These are phyloP conservation scores for Wickerhamiella parazyma DNA, from an alignment of 805 yeast genomes.

Conservation along the genomic window DNA sequence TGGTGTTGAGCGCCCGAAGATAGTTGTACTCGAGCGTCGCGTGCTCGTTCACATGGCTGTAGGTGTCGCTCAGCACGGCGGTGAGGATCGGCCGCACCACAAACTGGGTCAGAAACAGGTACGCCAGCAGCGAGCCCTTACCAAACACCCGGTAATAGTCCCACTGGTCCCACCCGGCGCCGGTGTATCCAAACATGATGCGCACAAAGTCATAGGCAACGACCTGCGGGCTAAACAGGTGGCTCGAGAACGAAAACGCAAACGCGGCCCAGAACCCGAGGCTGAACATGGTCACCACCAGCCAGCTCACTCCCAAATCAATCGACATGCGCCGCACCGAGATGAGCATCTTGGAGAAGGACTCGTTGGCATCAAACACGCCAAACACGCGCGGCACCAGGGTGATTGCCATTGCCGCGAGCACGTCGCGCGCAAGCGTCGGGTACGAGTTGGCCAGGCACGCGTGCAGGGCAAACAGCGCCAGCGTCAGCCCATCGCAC, in stretches of 20 bases:
- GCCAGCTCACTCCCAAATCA: slow-evolving; percentile 37
- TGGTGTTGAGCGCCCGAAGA: slow-evolving; percentile 27
- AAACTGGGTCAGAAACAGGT: slow-evolving; percentile 41
- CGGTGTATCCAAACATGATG: slow-evolving; percentile 44
- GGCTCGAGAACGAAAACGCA: slow-evolving; percentile 36
- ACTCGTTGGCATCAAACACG: slow-evolving; percentile 38
- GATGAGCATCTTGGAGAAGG: slow-evolving; percentile 38
- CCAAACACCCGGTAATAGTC: slow-evolving; percentile 35
- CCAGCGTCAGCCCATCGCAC: slow-evolving; percentile 32
- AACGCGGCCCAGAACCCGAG: slow-evolving; percentile 44
- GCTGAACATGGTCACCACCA: slow-evolving; percentile 35
- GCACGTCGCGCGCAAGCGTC: slow-evolving; percentile 19
- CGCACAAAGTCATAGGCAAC: slow-evolving; percentile 41
- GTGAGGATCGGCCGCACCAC: slow-evolving; percentile 42
- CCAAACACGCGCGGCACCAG: slow-evolving; percentile 38
- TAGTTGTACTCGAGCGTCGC: slow-evolving; percentile 29
- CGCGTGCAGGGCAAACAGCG: slow-evolving; percentile 27
- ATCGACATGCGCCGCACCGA: slow-evolving; percentile 38
- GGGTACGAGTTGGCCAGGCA: neutral
- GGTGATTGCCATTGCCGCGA: slow-evolving; percentile 33
- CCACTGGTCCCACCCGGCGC: slow-evolving; percentile 49
- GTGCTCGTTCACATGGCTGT: slow-evolving; percentile 25
- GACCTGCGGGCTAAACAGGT: slow-evolving; percentile 29
- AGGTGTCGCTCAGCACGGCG: slow-evolving; percentile 34
- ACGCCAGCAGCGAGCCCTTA: slow-evolving; percentile 34